Conservation (phyloP, 495 filamentous ascomycete species). For the Podospora pseudoanserina region DNA sequence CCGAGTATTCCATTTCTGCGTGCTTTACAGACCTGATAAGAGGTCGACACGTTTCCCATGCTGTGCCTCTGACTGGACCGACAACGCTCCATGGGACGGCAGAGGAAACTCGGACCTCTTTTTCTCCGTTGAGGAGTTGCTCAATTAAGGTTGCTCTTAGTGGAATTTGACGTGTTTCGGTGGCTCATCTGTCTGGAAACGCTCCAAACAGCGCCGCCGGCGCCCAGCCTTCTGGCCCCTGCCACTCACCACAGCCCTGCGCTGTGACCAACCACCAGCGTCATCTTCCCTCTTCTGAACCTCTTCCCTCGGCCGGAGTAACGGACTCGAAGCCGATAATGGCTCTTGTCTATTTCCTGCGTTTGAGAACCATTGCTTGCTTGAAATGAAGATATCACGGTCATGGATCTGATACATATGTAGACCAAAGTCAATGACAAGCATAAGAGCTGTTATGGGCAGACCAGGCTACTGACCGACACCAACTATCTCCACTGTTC, state of each 20-base stretch:
- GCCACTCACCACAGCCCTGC: neutral
- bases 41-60: conserved; percentile 15
- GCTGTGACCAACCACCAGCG: neutral
- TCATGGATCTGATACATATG: neutral
- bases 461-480: neutral
- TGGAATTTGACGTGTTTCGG: neutral
- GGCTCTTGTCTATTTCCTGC: neutral
- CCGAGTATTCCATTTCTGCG: conserved; percentile 5
- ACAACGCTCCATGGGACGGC: neutral
- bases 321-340: conserved; percentile 17
- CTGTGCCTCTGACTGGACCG: conserved; percentile 17
- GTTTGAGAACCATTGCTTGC: neutral
- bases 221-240: neutral
- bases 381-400: neutral
- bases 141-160: neutral
- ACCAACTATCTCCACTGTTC: neutral
- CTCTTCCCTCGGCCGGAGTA: conserved; percentile 17
- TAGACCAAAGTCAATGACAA: neutral
- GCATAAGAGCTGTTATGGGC: neutral
- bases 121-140: neutral
- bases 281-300: neutral
- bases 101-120: neutral
- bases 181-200: neutral
- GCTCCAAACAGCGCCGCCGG: neutral
- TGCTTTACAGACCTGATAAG: neutral